A percentile compares a stretch with the other conserved stretches of the same genome.
These are phyloP conservation scores for Diversispora eburnea DNA, from an alignment of 192 early-diverging fungal species.

Conservation along the genomic window DNA sequence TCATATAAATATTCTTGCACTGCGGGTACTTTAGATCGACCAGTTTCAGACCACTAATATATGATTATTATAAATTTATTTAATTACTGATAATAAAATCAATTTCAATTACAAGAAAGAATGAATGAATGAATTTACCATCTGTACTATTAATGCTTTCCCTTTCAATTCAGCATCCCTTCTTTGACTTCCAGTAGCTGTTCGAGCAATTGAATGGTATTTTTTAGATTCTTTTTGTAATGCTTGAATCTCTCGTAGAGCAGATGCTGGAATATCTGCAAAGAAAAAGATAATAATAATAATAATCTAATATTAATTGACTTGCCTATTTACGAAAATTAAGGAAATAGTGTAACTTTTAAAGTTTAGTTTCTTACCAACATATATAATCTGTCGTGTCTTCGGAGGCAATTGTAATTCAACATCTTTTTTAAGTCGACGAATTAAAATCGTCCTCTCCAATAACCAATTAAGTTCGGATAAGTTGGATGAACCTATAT, in stretches of 20 bases:
- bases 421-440: conserved; percentile 47
- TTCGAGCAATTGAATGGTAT: background rate
- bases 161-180: conserved; percentile 16
- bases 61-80: no score
- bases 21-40: conserved; percentile 36
- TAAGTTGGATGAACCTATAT: conserved; percentile 37
- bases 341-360: background rate
- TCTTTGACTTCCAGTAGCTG: background rate
- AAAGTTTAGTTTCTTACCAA: background rate
- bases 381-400: conserved; percentile 37
- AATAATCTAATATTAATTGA: background rate
- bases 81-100: no score
- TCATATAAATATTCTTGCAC: conserved; percentile 41
- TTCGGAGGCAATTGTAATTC: conserved; percentile 42
- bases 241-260: conserved; percentile 24
- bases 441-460: conserved; percentile 42
- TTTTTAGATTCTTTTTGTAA: conserved; percentile 8
- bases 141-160: background rate
- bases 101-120: background rate
- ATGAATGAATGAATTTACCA: conserved; percentile 4
- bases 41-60: conserved; percentile 38
- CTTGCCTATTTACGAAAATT: background rate
- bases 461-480: conserved; percentile 43
- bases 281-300: background rate
- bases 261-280: conserved; percentile 15